phyloP scores from a whole-genome alignment of 2,329 filamentous ascomycete genomes.

The Aspergillus glaucus region DNA sequence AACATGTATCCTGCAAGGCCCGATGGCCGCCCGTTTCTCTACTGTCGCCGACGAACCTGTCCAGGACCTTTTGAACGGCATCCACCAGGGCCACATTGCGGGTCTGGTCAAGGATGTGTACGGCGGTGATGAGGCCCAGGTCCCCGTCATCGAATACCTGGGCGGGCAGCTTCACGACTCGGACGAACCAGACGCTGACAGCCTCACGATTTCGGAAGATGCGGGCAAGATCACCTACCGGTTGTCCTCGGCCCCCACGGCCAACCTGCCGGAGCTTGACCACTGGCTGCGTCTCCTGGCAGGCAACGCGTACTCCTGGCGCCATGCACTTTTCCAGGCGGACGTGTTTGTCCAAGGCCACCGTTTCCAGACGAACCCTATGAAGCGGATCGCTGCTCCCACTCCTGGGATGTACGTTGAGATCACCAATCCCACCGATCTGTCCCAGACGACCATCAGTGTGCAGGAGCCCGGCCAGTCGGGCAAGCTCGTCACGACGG shows the following conservation, averaged over 20 bases:
- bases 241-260: constrained; percentile 67
- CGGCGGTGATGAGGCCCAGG: constrained; percentile 60
- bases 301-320: constrained; percentile 81
- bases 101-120: constrained; percentile 76
- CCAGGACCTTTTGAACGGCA: constrained; percentile 85
- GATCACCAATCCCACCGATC: constrained; percentile 73
- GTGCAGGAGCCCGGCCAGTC: constrained; percentile 82
- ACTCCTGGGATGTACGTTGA: constrained; percentile 83
- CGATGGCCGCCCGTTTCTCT: constrained; percentile 85
- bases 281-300: constrained; percentile 85
- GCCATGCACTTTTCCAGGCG: constrained; percentile 86
- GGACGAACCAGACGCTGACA: constrained; percentile 72
- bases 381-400: constrained; percentile 84
- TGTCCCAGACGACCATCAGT: constrained; percentile 73
- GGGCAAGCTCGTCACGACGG: constrained; percentile 80
- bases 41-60: constrained; percentile 87
- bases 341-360: constrained; percentile 93
- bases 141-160: constrained; percentile 90
- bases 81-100: constrained; percentile 83
- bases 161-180: constrained; percentile 72
- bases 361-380: constrained; percentile 95
- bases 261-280: constrained; percentile 69
- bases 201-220: constrained; percentile 76
- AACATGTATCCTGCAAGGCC: constrained; percentile 93
- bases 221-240: constrained; percentile 76